Evolutionary conservation across 192 early-diverging fungal genomes (phyloP).

Genomic region (Backusella parvicylindrica): DNA sequence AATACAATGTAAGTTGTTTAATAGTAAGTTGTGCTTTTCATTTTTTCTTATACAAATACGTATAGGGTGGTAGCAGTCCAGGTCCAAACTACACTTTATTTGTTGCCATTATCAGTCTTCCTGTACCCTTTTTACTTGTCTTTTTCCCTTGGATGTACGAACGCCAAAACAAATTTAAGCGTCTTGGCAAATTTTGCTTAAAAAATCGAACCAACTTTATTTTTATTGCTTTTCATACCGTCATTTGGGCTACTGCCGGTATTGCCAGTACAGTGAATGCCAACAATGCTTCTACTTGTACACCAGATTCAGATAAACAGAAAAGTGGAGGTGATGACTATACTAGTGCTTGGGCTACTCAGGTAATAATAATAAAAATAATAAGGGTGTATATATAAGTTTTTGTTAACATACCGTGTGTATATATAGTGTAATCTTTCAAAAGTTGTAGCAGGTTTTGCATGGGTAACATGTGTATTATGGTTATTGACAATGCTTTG

Average conservation of each 20-base stretch:
- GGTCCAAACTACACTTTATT: constrained; percentile 32
- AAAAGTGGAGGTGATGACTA: constrained; percentile 15
- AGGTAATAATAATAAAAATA: constrained; percentile 10
- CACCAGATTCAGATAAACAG: constrained; percentile 2
- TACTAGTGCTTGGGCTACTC: constrained; percentile 21
- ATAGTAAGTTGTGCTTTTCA: background rate
- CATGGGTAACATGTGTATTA: constrained; percentile 26
- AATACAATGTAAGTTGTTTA: constrained; percentile 30
- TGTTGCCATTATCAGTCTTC: constrained; percentile 19
- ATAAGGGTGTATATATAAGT: background rate
- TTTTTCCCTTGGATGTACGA: constrained; percentile 38
- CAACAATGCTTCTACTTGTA: constrained; percentile 18
- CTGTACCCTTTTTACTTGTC: constrained; percentile 18
- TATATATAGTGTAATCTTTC: constrained; percentile 28
- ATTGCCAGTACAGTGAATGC: constrained; percentile 31
- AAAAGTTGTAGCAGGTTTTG: constrained; percentile 18
- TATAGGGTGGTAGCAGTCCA: constrained; percentile 24
- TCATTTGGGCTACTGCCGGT: constrained; percentile 25
- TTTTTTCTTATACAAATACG: background rate
- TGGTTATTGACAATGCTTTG: constrained; percentile 18
- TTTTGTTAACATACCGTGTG: background rate
- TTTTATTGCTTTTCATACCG: constrained; percentile 22
- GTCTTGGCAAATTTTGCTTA: constrained; percentile 32
- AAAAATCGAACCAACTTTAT: constrained; percentile 28
- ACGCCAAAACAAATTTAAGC: constrained; percentile 30